Conservation (phyloP, 257 asterid species). For the Coffea eugenioides region DNA sequence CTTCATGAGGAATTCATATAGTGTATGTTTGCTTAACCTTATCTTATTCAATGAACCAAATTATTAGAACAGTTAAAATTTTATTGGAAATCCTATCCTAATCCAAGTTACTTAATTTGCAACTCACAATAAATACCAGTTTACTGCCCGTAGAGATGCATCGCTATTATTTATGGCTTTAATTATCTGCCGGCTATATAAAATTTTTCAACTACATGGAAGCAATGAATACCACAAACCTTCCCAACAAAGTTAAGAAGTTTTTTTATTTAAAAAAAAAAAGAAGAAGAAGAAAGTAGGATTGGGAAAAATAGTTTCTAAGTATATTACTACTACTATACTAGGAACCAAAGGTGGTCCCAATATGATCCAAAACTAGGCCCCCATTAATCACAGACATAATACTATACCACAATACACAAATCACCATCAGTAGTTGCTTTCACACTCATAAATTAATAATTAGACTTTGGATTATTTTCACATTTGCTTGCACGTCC, state of each 20-base stretch:
- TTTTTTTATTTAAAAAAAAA: too few species aligned
- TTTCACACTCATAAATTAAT: constrained; percentile 51
- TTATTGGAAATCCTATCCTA: not conserved
- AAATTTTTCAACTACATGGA: not conserved
- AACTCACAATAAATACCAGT: not conserved
- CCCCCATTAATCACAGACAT: constrained; percentile 17
- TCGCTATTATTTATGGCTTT: too few species aligned
- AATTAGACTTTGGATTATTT: constrained; percentile 43
- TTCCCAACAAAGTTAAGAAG: not conserved
- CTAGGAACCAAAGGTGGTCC: not conserved
- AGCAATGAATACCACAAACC: not conserved
- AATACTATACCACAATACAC: constrained; percentile 26
- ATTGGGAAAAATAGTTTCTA: not conserved
- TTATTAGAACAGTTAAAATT: not conserved
- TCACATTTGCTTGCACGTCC: constrained; percentile 95
- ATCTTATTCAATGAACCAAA: not conserved
- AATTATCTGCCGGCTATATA: not conserved
- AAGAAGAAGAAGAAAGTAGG: not conserved
- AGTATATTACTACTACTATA: too few species aligned
- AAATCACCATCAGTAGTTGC: constrained; percentile 42
- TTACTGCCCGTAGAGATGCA: too few species aligned
- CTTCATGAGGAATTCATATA: not conserved
- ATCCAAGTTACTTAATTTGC: too few species aligned
- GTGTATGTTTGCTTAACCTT: not conserved
- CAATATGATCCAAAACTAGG: constrained; percentile 18